Evolutionary conservation across 2,329 filamentous ascomycete genomes (phyloP), one percentile per base, ranked within the genome.

Genomic region (Sporothrix pseudoabietina): DNA sequence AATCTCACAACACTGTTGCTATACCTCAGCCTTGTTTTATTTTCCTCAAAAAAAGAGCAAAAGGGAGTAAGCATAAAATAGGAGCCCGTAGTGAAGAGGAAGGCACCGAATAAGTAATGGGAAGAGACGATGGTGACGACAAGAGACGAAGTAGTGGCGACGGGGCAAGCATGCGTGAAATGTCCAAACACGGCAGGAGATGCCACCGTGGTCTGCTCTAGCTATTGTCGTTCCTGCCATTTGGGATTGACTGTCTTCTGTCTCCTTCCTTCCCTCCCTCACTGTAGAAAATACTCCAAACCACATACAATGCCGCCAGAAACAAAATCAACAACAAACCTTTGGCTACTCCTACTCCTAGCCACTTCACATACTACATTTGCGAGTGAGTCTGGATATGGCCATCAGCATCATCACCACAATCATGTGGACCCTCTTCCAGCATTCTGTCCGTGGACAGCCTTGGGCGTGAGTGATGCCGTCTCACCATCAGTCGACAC

Each of bases 141-240:
- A 65, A 65, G 59, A 16, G 35, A 26, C 55, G 5, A 63, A 65
- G 16, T 65, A 14, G 59, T 65, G 59, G 35, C 5, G 35, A 65
- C 59, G 35, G 59, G 39, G 22, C 1, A 65, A 26, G 59, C 44
- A 44, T 9, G 19, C 35, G 5, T 39, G 44, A 8, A 41, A 9
- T 41, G 12, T 44, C 59, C 59, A 44, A 65, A 65, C 35, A 26
- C 59, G 59, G 59, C 59, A 65, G 26, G 59, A 65, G 44, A 49
- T 63, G 59, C 32, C 59, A 41, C 59, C 35, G n/a, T 44, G 26
- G 59, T 26, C 39, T 19, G 41, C 59, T 65, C 30, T 26, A 44
- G n/a, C n/a, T 26, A 22, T 26, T 65, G n/a, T 26, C n/a, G n/a
- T 41, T 19, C 32, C 32, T 63, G 19, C 19, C 16, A 12, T 14